Evolutionary conservation across 1,284 basidiomycete species (phyloP).

Genomic region (Trichosporon faecale): DNA sequence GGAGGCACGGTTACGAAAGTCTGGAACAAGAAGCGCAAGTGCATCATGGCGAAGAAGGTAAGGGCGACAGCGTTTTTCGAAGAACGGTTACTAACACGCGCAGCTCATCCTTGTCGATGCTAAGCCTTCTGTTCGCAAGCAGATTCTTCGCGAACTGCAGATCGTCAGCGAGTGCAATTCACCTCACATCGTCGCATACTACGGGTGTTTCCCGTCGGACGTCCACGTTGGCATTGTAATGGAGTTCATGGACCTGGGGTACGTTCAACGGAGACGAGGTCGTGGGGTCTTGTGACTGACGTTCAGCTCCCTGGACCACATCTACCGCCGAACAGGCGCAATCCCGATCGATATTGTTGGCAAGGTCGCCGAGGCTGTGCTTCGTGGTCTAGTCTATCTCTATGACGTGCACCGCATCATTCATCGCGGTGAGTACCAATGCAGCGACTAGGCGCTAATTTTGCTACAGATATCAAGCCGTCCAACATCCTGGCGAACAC

Average conservation of each 20-base stretch:
- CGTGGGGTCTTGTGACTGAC: constrained; percentile 14
- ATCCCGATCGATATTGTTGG: constrained; percentile 86
- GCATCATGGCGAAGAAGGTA: constrained; percentile 93
- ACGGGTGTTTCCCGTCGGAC: constrained; percentile 90
- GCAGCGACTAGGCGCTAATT: neutral
- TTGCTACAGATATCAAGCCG: constrained; percentile 89
- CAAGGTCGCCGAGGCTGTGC: constrained; percentile 85
- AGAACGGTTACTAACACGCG: neutral
- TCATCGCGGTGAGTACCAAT: constrained; percentile 66
- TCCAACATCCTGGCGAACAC: constrained; percentile 96
- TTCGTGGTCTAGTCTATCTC: constrained; percentile 92
- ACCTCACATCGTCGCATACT: constrained; percentile 91
- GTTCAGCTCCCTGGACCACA: constrained; percentile 67
- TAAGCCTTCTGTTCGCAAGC: constrained; percentile 93
- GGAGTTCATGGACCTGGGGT: constrained; percentile 84
- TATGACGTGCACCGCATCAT: constrained; percentile 99
- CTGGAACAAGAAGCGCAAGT: constrained; percentile 83
- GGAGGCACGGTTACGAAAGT: constrained; percentile 96
- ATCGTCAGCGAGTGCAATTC: constrained; percentile 98
- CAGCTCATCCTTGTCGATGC: constrained; percentile 97
- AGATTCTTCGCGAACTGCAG: constrained; percentile 94
- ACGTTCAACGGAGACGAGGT: constrained; percentile 20
- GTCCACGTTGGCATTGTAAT: constrained; percentile 99
- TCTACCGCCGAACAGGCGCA: constrained; percentile 89
- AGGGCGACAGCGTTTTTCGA: constrained; percentile 30